Evolutionary conservation across 257 asterid genomes (phyloP).

Genomic region (Ocimum tenuiflorum): DNA sequence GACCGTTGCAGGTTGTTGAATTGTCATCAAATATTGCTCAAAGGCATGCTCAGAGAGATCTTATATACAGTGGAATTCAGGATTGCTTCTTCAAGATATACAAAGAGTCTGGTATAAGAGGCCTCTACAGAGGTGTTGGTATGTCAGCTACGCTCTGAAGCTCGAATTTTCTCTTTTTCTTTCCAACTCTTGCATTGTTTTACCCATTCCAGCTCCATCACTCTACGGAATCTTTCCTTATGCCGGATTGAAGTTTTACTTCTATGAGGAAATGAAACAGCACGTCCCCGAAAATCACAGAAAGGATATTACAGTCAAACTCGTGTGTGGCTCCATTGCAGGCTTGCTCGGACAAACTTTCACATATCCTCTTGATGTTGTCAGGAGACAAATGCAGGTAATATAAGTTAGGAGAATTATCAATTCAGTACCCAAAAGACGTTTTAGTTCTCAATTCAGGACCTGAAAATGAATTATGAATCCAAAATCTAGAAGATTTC

Average conservation of each 20-base stretch:
- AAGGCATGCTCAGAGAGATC: constrained; percentile 34
- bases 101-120: constrained; percentile 70
- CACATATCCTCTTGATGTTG: constrained; percentile 94
- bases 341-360: constrained; percentile 92
- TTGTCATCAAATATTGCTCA: constrained; percentile 38
- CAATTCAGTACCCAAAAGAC: too few species aligned
- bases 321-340: constrained; percentile 86
- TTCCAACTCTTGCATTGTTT: too few species aligned
- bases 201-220: constrained; percentile 60
- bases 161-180: too few species aligned
- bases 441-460: too few species aligned
- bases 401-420: too few species aligned
- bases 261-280: constrained; percentile 88
- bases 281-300: constrained; percentile 62
- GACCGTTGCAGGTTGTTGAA: constrained; percentile 53
- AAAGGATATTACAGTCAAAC: constrained; percentile 68
- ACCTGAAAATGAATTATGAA: too few species aligned
- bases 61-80: constrained; percentile 60
- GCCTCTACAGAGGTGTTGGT: constrained; percentile 93
- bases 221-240: constrained; percentile 90
- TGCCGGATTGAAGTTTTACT: constrained; percentile 86
- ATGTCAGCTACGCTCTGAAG: too few species aligned
- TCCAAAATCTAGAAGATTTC: too few species aligned
- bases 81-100: constrained; percentile 82
- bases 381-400: constrained; percentile 98